Evolutionary conservation across 768 basidiomycete species (phyloP), one percentile per base, ranked within the genome.

Genomic region (Tephrocybe sp.): DNA sequence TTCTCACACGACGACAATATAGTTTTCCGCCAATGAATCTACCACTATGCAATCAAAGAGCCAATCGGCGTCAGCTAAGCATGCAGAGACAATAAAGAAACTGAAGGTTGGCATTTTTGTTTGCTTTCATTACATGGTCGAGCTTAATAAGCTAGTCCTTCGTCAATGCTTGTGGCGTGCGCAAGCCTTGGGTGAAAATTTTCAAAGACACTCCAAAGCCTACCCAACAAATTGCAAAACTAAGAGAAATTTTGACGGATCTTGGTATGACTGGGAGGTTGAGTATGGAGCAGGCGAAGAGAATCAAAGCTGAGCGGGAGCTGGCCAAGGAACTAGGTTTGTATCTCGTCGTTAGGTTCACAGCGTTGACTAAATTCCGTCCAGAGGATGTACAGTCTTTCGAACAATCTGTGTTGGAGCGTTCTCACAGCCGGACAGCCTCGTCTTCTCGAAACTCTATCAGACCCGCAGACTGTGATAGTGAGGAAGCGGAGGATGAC

Each of bases 191-290:
- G 90, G 75, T 78, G 8, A 89, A 81, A 62, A 79, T 90, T 50
- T 86, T 92, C 58, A 68, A 81, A 58, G 84, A 74, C 49, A 61
- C 82, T 33, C 77, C 80, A 37, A 73, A 70, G 8, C 74, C 84
- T 0, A 74, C 73, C 1, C 78, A 83, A 42, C 88, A 92, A 60
- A 85, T 91, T 26, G 69, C 70, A 45, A 82, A 79, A 34, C 73
- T 93, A 28, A 83, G 79, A 50, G 72, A 78, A 51, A 84, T 88
- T 11, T 73, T 93, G 7, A 62, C 72, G 21, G 86, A 85, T 3
- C 74, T 93, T 25, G 92, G 92, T 1, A 95, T 94, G 90, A 80
- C 73, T 0, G 88, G 89, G 1, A 79, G 86, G 20, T 72, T 85
- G 61, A 93, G 83, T 54, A 59, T 91, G 61, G 91, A 90, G 47